Conservation (phyloP, 345 rosid genomes). For the Toxicodendron radicans region DNA sequence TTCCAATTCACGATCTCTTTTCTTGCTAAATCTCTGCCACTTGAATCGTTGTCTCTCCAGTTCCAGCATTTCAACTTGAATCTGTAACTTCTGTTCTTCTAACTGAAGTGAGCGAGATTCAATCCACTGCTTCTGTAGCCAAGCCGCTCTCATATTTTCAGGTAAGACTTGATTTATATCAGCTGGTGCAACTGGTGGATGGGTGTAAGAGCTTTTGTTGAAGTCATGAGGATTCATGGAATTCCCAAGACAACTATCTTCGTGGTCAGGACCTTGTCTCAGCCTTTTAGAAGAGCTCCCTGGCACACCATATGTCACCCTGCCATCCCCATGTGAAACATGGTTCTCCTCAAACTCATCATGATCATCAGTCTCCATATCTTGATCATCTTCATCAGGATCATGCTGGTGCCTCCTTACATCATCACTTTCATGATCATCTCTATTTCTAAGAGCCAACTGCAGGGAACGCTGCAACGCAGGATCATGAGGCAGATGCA, state of each 20-base stretch:
- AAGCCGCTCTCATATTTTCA: constrained; percentile 48
- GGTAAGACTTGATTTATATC: constrained; percentile 51
- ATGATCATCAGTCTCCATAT: constrained; percentile 65
- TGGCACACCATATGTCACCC: constrained; percentile 34
- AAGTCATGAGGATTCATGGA: constrained; percentile 40
- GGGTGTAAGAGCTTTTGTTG: constrained; percentile 38
- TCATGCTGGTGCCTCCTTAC: constrained; percentile 53
- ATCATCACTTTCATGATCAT: constrained; percentile 69
- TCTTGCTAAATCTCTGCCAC: constrained; percentile 83
- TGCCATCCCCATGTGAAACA: constrained; percentile 44
- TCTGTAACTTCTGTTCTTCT: constrained; percentile 81
- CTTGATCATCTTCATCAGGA: constrained; percentile 78
- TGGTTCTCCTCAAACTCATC: constrained; percentile 68
- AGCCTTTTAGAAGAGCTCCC: constrained; percentile 60
- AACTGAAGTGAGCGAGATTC: constrained; percentile 66
- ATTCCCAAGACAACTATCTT: constrained; percentile 47
- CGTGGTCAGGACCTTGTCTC: constrained; percentile 53
- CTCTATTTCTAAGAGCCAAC: constrained; percentile 72
- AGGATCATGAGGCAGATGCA: constrained; percentile 89
- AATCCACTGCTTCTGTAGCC: constrained; percentile 63
- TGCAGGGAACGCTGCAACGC: constrained; percentile 77
- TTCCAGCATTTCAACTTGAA: constrained; percentile 73
- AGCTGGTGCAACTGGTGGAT: constrained; percentile 39
- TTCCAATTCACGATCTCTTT: constrained; percentile 74
- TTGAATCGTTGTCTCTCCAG: constrained; percentile 79